These are phyloP conservation scores for Cynanchum wilfordii DNA, from an alignment of 257 asterid species.

Conservation along the genomic window DNA sequence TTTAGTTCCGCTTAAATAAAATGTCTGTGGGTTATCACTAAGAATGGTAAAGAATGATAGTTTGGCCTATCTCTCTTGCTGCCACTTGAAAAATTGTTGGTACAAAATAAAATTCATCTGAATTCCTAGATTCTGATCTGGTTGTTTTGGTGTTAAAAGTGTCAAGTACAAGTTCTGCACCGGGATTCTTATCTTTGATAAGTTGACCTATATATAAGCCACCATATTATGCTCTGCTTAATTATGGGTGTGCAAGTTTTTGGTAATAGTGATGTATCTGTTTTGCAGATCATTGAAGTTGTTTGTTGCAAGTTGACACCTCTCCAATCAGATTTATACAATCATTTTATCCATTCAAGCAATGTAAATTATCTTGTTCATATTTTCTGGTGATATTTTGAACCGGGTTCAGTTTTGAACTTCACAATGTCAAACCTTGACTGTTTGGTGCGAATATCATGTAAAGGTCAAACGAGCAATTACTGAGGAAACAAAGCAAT, in stretches of 20 bases:
- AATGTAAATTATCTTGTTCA: conserved; percentile 46
- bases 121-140: neutral
- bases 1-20: neutral
- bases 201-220: neutral
- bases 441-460: conserved; percentile 21
- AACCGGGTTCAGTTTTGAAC: conserved; percentile 3
- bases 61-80: neutral
- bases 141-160: neutral
- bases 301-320: conserved; percentile 95
- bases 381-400: conserved; percentile 10
- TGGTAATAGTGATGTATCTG: neutral
- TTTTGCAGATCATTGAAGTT: conserved; percentile 76
- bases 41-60: no score
- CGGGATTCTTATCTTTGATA: neutral
- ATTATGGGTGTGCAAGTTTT: neutral
- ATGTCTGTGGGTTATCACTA: neutral
- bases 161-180: neutral
- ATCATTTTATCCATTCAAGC: conserved; percentile 92
- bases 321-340: conserved; percentile 74
- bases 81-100: neutral
- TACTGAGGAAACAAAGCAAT: conserved; percentile 67
- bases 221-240: neutral
- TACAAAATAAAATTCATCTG: neutral
- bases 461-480: conserved; percentile 85
- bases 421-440: conserved; percentile 7